Evolutionary conservation across 23 red algal species (phyloP).

Genomic region (Gracilaria caudata): DNA sequence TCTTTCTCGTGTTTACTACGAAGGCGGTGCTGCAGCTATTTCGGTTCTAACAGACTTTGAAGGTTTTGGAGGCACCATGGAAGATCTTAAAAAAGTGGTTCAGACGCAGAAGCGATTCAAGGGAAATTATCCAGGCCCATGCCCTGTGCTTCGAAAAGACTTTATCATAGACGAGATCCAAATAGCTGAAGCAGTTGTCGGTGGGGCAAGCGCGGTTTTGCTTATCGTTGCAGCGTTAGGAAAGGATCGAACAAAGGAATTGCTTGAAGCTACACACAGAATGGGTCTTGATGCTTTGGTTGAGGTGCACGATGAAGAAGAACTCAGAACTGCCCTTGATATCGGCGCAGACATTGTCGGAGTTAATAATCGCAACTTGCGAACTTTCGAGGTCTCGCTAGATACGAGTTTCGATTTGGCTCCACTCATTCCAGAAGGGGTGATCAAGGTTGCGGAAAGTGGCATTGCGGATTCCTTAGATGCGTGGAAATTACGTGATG

Average conservation of each 20-base stretch:
- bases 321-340: slow-evolving; percentile 79
- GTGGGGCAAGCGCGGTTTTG: slow-evolving; percentile 86
- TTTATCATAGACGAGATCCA: slow-evolving; percentile 99
- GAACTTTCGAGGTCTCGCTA: slow-evolving; percentile 82
- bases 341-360: slow-evolving; percentile 93
- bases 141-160: slow-evolving; percentile 93
- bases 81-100: slow-evolving; percentile 82
- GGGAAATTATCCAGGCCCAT: slow-evolving; percentile 89
- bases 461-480: slow-evolving; percentile 82
- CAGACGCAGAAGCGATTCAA: slow-evolving; percentile 66
- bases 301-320: slow-evolving; percentile 93
- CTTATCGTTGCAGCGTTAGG: slow-evolving; percentile 96
- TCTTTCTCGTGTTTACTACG: slow-evolving; percentile 82
- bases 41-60: slow-evolving; percentile 93
- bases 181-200: slow-evolving; percentile 93
- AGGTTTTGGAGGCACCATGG: slow-evolving; percentile 92
- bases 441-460: slow-evolving; percentile 93
- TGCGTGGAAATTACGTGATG: slow-evolving; percentile 95
- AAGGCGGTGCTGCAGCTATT: slow-evolving; percentile 90
- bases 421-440: slow-evolving; percentile 65
- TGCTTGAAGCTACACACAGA: slow-evolving; percentile 73
- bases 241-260: slow-evolving; percentile 62
- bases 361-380: slow-evolving; percentile 91
- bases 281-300: slow-evolving; percentile 93
- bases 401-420: slow-evolving; percentile 67